Conservation (phyloP, 1,284 basidiomycete species). For the Tetrapyrgos nigripes region DNA sequence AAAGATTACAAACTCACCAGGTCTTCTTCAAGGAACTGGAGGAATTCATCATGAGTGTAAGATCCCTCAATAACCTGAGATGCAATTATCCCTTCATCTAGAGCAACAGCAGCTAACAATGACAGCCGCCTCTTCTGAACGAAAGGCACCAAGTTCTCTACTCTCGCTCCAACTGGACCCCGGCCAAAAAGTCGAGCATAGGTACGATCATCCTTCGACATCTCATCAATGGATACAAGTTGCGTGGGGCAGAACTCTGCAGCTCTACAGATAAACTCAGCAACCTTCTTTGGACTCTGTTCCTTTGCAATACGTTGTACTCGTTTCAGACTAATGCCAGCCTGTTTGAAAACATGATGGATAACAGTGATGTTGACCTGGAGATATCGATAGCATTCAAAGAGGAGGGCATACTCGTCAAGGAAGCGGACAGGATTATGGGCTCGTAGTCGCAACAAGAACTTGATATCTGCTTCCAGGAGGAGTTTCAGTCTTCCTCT, state of each 20-base stretch:
- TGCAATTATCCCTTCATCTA: constrained; percentile 32
- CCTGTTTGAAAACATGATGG: constrained; percentile 21
- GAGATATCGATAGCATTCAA: constrained; percentile 20
- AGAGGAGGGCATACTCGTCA: constrained; percentile 24
- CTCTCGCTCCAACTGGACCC: too few species aligned
- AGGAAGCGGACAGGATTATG: constrained; percentile 30
- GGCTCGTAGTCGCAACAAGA: constrained; percentile 14
- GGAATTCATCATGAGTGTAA: constrained; percentile 23
- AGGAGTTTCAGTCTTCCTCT: constrained; percentile 15
- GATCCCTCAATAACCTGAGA: constrained; percentile 31
- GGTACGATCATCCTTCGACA: too few species aligned
- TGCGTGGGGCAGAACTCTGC: too few species aligned
- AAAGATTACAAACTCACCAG: too few species aligned
- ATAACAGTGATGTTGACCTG: constrained; percentile 23
- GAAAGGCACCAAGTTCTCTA: too few species aligned
- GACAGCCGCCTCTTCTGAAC: too few species aligned
- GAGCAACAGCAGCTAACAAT: too few species aligned
- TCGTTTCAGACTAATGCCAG: constrained; percentile 9
- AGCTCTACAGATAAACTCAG: not conserved
- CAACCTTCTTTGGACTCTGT: not conserved
- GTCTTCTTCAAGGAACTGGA: constrained; percentile 26
- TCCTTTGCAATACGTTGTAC: constrained; percentile 15
- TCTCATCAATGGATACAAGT: too few species aligned
- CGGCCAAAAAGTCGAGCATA: too few species aligned
- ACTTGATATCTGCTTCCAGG: too few species aligned